Percentiles rank a stretch among this genome's conserved stretches.
Evolutionary conservation across 2,329 filamentous ascomycete species (phyloP).

Genomic region (Diaporthe sp.): DNA sequence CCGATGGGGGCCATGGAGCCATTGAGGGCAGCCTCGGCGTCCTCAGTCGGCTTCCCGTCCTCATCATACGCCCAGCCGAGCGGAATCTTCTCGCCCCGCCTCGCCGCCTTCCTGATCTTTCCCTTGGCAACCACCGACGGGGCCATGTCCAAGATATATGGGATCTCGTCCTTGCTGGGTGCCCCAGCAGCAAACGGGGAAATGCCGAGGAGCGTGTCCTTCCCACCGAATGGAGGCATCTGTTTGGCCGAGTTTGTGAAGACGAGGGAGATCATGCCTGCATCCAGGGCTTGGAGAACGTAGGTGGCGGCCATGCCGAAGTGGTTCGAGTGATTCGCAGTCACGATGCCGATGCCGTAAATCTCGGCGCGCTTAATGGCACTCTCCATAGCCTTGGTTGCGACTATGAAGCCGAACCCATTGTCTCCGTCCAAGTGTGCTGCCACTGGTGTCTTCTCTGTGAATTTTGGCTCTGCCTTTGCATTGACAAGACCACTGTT

Average conservation of each 20-base stretch:
- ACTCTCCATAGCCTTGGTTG: conserved; percentile 44
- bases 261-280: conserved; percentile 46
- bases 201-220: conserved; percentile 50
- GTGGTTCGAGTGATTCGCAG: conserved; percentile 46
- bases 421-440: conserved; percentile 49
- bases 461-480: conserved; percentile 41
- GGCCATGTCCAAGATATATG: conserved; percentile 47
- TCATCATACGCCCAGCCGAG: conserved; percentile 45
- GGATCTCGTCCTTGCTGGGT: conserved; percentile 67
- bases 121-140: conserved; percentile 46
- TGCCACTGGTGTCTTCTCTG: conserved; percentile 47
- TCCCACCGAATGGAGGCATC: conserved; percentile 52
- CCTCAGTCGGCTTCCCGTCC: conserved; percentile 44
- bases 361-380: conserved; percentile 44
- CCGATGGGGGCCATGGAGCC: conserved; percentile 61
- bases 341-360: conserved; percentile 47
- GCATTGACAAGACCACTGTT: conserved; percentile 45
- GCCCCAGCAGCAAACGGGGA: conserved; percentile 64
- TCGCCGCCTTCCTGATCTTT: conserved; percentile 46
- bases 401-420: conserved; percentile 49
- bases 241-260: conserved; percentile 53
- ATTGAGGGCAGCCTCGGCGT: conserved; percentile 44
- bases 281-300: conserved; percentile 44
- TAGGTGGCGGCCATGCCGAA: conserved; percentile 49
- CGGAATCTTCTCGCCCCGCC: conserved; percentile 47